These are phyloP conservation scores for Mortierella sp. DNA, from an alignment of 371 early-diverging fungal species.

Conservation along the genomic window DNA sequence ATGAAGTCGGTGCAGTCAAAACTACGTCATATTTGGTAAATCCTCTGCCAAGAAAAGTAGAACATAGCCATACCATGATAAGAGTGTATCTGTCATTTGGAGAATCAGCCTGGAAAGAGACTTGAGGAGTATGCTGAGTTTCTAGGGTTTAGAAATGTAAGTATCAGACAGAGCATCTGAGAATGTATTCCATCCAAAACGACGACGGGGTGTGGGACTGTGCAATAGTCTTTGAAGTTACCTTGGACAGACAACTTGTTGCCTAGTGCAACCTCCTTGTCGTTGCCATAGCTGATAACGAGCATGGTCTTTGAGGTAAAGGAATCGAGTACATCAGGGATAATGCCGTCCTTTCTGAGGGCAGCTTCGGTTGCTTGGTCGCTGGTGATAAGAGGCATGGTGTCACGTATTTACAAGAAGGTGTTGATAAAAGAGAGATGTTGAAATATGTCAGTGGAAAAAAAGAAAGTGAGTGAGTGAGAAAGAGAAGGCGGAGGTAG, in stretches of 20 bases:
- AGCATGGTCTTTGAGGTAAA: slow-evolving; percentile 61
- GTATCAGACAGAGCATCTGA: no score
- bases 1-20: neutral
- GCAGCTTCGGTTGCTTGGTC: slow-evolving; percentile 60
- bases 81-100: slow-evolving; percentile 66
- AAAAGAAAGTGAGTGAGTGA: neutral
- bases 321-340: slow-evolving; percentile 62
- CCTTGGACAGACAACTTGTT: slow-evolving; percentile 60
- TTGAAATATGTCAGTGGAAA: neutral
- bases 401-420: slow-evolving; percentile 1
- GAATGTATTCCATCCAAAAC: no score
- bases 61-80: slow-evolving; percentile 59
- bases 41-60: neutral
- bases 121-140: slow-evolving; percentile 58
- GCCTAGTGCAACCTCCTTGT: slow-evolving; percentile 65
- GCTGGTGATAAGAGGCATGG: slow-evolving; percentile 66
- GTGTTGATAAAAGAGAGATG: neutral
- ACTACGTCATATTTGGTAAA: neutral
- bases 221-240: neutral
- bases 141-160: slow-evolving; percentile 15
- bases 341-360: slow-evolving; percentile 62
- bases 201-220: no score
- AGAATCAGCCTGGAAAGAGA: slow-evolving; percentile 61
- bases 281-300: slow-evolving; percentile 58
- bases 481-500: neutral